Percentiles rank a stretch among this genome's conserved stretches.
phyloP scores from a whole-genome alignment of 176 grass and related monocot species.

The Avena atlantica region DNA sequence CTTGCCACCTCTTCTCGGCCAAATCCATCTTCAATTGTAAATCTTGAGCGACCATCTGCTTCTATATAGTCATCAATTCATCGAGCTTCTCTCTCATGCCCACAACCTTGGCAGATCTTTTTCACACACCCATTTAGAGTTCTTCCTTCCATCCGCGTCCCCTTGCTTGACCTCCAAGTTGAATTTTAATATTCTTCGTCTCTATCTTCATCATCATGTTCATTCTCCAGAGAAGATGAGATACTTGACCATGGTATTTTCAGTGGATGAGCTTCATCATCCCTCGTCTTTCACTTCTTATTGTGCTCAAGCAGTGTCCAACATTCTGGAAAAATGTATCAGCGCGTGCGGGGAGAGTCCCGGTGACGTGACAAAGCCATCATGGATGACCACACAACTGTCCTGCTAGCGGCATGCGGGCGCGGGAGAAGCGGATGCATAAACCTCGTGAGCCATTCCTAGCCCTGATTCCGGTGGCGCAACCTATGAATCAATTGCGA shows the following conservation, averaged over 20 bases:
- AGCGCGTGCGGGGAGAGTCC: background rate
- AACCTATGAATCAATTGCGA: background rate
- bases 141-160: background rate
- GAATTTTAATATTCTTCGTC: background rate
- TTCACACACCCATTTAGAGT: too few relatives aligned
- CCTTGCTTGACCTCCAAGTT: background rate
- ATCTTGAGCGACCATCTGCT: background rate
- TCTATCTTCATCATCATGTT: background rate
- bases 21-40: background rate
- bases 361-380: background rate
- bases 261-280: background rate
- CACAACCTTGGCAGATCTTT: background rate
- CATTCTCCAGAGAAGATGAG: background rate
- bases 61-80: background rate
- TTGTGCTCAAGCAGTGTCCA: background rate
- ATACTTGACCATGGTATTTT: background rate
- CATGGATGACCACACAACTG: background rate
- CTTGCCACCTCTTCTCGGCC: background rate
- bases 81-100: background rate
- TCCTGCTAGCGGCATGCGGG: background rate
- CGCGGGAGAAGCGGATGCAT: background rate
- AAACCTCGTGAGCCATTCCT: background rate
- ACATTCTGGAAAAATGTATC: background rate
- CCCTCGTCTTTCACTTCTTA: background rate
- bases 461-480: background rate